A percentile compares a stretch with the other conserved stretches of the same genome.
Evolutionary conservation across 2,329 filamentous ascomycete genomes (phyloP).

Genomic region (Endocalyx cinctus): DNA sequence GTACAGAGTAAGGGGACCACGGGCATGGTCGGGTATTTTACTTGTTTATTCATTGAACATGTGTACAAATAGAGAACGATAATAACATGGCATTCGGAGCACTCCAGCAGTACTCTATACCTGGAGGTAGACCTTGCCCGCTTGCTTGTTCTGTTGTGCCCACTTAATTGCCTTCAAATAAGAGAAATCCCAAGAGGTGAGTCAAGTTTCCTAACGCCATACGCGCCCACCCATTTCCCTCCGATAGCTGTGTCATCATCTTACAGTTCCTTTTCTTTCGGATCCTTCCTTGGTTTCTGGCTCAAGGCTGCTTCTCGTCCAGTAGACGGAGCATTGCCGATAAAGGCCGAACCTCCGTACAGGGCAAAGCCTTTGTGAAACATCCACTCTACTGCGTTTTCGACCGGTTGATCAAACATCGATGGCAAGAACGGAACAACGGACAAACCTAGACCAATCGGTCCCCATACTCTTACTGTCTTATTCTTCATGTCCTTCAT

Average conservation of each 20-base stretch:
- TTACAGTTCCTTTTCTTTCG: slow-evolving; percentile 30
- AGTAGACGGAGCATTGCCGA: slow-evolving; percentile 50
- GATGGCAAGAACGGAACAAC: slow-evolving; percentile 79
- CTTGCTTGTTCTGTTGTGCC: too few species aligned
- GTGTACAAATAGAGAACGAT: too few species aligned
- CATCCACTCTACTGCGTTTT: slow-evolving; percentile 82
- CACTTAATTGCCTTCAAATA: too few species aligned
- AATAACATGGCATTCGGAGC: too few species aligned
- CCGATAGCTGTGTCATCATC: too few species aligned
- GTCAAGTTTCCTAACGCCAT: slow-evolving; percentile 11
- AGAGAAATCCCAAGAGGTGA: slow-evolving; percentile 4
- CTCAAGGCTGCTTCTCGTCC: slow-evolving; percentile 46
- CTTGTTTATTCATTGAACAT: too few species aligned
- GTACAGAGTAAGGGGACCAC: too few species aligned
- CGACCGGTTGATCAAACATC: slow-evolving; percentile 88
- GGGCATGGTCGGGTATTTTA: too few species aligned
- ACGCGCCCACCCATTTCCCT: too few species aligned
- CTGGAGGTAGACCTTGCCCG: too few species aligned
- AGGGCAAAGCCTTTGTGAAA: slow-evolving; percentile 79
- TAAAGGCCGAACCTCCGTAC: slow-evolving; percentile 59
- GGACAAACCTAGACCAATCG: slow-evolving; percentile 76
- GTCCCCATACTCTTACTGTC: slow-evolving; percentile 75
- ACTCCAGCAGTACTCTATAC: too few species aligned
- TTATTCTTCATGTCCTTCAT: slow-evolving; percentile 77
- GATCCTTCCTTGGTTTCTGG: slow-evolving; percentile 42